Evolutionary conservation across 2,329 filamentous ascomycete species (phyloP), one percentile per base, ranked within the genome.

Genomic region (Diaporthe humulicola): DNA sequence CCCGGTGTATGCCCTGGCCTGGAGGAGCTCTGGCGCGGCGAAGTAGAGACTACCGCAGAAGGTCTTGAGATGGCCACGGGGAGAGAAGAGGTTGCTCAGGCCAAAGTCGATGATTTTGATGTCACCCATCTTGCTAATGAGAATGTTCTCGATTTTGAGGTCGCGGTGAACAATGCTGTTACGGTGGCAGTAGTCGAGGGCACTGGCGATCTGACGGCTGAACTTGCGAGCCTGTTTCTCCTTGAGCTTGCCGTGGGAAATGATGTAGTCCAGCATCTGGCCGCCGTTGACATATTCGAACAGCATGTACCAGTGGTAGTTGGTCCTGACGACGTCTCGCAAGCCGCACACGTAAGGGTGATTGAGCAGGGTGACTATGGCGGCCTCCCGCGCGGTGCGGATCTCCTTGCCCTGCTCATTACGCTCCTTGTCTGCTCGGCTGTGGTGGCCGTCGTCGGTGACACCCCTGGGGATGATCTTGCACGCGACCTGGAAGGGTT

Each of bases 71-170:
- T 97, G 93, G 76, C 90, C 91, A 58, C 93, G 89, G 0, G 97
- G 97, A 9, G 95, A 93, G 84, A 98, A 99, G 6, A 98, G 90
- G 81, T 99, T 99, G 87, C 96, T 98, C 72, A 99, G 88, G 40
- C 96, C 97, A 83, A 99, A 99, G 82, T 99, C 97, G 79, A 99
- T 99, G 80, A 99, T 98, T 83, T 98, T 98, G 85, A 99, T 99
- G 82, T 99, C 97, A 54, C 97, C 97, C 2, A 94, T 98, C 87
- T 98, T 98, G 88, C 95, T 98, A 86, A 99, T 99, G 76, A 99
- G 90, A 72, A 99, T 99, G 82, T 99, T 99, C 84, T 98, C 97
- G 79, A 99, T 99, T 88, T 99, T 99, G 78, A 99, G 86, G 82
- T 99, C 97, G 69, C 97, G 93, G 83, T 99, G 97, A 33, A 98